Evolutionary conservation across 805 yeast species (phyloP), one percentile per base, ranked within the genome.

Genomic region (Zygosaccharomyces siamensis): DNA sequence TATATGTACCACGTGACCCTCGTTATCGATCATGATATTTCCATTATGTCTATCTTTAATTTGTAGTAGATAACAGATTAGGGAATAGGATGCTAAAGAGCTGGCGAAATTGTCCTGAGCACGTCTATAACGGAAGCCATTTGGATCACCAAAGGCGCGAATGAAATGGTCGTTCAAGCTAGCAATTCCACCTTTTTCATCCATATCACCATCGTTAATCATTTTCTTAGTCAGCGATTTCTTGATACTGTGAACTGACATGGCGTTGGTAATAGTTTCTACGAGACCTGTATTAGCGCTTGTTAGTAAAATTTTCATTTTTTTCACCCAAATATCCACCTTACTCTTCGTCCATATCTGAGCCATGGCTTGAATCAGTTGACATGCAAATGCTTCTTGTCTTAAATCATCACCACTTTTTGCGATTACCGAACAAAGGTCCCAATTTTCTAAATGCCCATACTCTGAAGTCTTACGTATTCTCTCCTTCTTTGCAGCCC

Each of bases 381-480:
- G 99, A 54, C 97, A 89, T 0, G 99, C 99, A 73, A 93, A 89
- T 0, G 99, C 97, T 66, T 93, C 99, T 64, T 93, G 99, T 21
- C 96, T 86, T 45, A 93, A 67, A 69, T 93, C 99, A 60, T 86
- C 92, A 31, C 99, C 99, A 27, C 96, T 92, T 63, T 93, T 93
- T 10, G 95, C 96, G 63, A 93, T 93, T 2, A 92, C 97, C 0
- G 97, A 90, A 56, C 92, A 89, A 35, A 93, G 67, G 53, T 93
- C 97, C 99, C 99, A 93, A 63, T 89, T 86, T 23, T 84, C 86
- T 28, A 86, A 67, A 62, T 89, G 93, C 0, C 99, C 99, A 61
- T 74, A 89, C 7, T 81, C 79, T 44, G 96, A 86, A 12, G 85
- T 76, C 45, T 78, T 78, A 48, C 95, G 75, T 38, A 93, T 90